phyloP scores from a whole-genome alignment of 2,329 filamentous ascomycete species.

The Plenodomus tracheiphilus region DNA sequence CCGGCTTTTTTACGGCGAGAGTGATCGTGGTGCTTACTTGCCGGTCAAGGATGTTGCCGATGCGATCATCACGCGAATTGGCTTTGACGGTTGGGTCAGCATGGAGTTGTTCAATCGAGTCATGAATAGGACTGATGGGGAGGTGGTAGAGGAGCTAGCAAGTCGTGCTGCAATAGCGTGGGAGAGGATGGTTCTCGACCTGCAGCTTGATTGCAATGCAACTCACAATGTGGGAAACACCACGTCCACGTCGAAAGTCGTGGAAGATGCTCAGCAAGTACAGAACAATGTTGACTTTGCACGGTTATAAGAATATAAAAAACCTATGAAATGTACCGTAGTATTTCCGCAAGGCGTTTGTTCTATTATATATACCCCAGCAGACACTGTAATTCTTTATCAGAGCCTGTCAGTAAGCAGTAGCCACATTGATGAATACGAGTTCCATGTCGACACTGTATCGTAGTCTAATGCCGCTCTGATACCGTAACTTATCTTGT shows the following conservation, averaged over 20 bases:
- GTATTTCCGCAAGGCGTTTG: too few relatives aligned
- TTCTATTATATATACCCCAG: too few relatives aligned
- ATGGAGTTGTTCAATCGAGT: slow-evolving; percentile 70
- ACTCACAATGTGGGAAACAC: not conserved
- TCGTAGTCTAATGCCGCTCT: too few relatives aligned
- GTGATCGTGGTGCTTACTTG: slow-evolving; percentile 66
- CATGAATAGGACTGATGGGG: slow-evolving; percentile 57
- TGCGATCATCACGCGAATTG: slow-evolving; percentile 65
- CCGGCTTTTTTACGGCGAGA: slow-evolving; percentile 68
- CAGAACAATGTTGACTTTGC: not conserved
- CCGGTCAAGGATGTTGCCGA: slow-evolving; percentile 65
- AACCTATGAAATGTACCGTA: too few relatives aligned
- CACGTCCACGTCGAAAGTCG: too few relatives aligned
- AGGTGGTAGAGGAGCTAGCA: slow-evolving; percentile 60
- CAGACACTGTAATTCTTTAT: too few relatives aligned
- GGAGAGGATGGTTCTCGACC: slow-evolving; percentile 52
- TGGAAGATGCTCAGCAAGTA: too few relatives aligned
- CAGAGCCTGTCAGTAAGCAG: too few relatives aligned
- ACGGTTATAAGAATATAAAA: not conserved
- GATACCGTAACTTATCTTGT: too few relatives aligned
- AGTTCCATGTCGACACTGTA: too few relatives aligned
- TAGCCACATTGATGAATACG: too few relatives aligned
- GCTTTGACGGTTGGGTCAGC: slow-evolving; percentile 71
- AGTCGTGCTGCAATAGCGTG: slow-evolving; percentile 56
- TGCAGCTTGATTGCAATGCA: slow-evolving; percentile 24